Evolutionary conservation across 192 early-diverging fungal species (phyloP), one percentile per base, ranked within the genome.

Genomic region (Cladochytrium replicatum): DNA sequence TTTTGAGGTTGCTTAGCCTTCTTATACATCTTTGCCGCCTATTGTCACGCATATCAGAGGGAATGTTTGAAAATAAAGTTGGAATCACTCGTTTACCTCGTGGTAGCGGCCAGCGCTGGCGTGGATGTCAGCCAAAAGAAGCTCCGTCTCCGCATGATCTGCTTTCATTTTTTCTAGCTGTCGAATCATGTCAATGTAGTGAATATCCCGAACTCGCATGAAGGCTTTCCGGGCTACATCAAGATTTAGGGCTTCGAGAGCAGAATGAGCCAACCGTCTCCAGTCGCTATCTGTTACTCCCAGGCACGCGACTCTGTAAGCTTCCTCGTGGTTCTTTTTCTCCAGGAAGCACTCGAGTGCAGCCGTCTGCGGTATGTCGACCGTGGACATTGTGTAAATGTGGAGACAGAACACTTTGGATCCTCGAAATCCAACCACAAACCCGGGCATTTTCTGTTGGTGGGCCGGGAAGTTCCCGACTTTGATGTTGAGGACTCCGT

Each of bases 371-470:
- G 77, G 71, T 1, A 80, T 67, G 45, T 74, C 68, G 9, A 67
- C 54, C 8, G 58, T 67, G 8, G 64, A 52, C 77, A 80, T 74
- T 21, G 62, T 48, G 48, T 70, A 69, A 19, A 57, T 58, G 43
- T 74, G 55, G 5, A 80, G 54, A 27, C 63, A 75, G 44, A 74
- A 75, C 22, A 76, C 61, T 2, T 60, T 68, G 4, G 74, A 61
- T n/a, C 77, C 77, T 41, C 65, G 67, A 57, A 80, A 71, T 0
- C 74, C 77, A 0, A 80, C 73, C 2, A 74, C 77, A 43, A 77
- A 67, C 2, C 77, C 77, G 42, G 66, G 65, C 63, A 72, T 58
- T 58, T 65, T 64, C 43, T 74, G 74, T 52, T 67, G 65, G 29
- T 73, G 69, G 4, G 66, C 45, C 2, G 62, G 58, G 45, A 77